phyloP scores from a whole-genome alignment of 495 filamentous ascomycete species.

The Cercophora newfieldiana region DNA sequence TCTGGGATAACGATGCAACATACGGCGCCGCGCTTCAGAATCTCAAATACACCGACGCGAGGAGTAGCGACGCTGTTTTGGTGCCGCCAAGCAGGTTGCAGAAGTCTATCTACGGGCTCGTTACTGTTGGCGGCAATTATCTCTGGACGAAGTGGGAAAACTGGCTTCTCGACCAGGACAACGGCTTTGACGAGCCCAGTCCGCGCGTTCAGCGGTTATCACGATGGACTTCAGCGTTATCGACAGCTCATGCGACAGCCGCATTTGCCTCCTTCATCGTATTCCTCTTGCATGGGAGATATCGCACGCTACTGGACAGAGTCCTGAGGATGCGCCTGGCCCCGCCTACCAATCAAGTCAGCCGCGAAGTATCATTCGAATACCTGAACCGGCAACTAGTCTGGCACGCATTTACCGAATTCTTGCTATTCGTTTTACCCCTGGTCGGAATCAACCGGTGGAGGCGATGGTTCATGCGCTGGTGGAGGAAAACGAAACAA shows the following conservation, averaged over 20 bases:
- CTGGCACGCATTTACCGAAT: slow-evolving; percentile 99
- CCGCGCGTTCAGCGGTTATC: slow-evolving; percentile 58
- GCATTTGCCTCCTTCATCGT: slow-evolving; percentile 83
- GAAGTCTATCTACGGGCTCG: slow-evolving; percentile 77
- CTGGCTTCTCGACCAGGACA: slow-evolving; percentile 73
- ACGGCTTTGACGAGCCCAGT: slow-evolving; percentile 62
- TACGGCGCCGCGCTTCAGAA: slow-evolving; percentile 94
- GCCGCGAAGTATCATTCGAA: slow-evolving; percentile 91
- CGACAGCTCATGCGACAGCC: slow-evolving; percentile 73
- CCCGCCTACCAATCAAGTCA: slow-evolving; percentile 76
- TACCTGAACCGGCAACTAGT: slow-evolving; percentile 97
- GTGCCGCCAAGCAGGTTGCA: slow-evolving; percentile 69
- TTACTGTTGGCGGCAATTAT: slow-evolving; percentile 87
- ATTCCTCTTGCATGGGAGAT: slow-evolving; percentile 86
- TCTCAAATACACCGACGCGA: slow-evolving; percentile 83
- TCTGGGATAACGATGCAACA: slow-evolving; percentile 94
- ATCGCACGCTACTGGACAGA: slow-evolving; percentile 87
- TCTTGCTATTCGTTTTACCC: slow-evolving; percentile 91
- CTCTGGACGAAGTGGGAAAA: slow-evolving; percentile 88
- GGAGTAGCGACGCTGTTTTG: slow-evolving; percentile 60
- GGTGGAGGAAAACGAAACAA: slow-evolving; percentile 74
- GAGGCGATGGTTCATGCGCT: slow-evolving; percentile 82
- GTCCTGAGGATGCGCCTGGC: slow-evolving; percentile 82
- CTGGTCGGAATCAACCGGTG: slow-evolving; percentile 91
- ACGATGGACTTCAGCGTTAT: slow-evolving; percentile 65